A percentile compares a stretch with the other conserved stretches of the same genome.
Conservation (phyloP, 495 filamentous ascomycete species). For the Neurospora sp. region DNA sequence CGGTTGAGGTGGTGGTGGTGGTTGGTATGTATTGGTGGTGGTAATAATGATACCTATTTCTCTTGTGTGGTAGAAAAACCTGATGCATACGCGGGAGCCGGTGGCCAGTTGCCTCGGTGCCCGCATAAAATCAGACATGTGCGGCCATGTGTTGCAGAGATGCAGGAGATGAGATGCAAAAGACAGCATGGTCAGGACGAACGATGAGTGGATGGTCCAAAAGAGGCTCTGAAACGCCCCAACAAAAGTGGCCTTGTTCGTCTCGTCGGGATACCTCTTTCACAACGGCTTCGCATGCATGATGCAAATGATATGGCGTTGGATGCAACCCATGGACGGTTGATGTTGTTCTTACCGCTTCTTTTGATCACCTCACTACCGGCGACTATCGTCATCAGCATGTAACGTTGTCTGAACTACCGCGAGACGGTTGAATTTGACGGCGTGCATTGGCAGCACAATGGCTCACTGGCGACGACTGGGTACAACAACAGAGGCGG, state of each 20-base stretch:
- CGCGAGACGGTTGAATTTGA: neutral
- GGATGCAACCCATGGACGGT: neutral
- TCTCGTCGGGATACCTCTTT: neutral
- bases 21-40: neutral
- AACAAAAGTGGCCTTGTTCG: neutral
- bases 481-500: neutral
- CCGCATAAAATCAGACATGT: neutral
- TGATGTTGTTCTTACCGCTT: neutral
- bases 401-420: neutral
- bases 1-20: neutral
- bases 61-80: neutral
- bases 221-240: neutral
- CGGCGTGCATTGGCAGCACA: neutral
- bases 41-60: neutral
- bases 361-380: neutral
- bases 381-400: neutral
- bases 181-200: neutral
- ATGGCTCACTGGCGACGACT: neutral
- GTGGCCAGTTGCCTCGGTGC: neutral
- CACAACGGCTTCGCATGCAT: neutral
- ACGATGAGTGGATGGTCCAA: neutral
- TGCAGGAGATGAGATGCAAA: neutral
- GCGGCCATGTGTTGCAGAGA: neutral
- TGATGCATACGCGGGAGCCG: neutral
- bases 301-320: neutral